Evolutionary conservation across 352 stramenopile genomes (phyloP).

Genomic region (Peronospora destructor): DNA sequence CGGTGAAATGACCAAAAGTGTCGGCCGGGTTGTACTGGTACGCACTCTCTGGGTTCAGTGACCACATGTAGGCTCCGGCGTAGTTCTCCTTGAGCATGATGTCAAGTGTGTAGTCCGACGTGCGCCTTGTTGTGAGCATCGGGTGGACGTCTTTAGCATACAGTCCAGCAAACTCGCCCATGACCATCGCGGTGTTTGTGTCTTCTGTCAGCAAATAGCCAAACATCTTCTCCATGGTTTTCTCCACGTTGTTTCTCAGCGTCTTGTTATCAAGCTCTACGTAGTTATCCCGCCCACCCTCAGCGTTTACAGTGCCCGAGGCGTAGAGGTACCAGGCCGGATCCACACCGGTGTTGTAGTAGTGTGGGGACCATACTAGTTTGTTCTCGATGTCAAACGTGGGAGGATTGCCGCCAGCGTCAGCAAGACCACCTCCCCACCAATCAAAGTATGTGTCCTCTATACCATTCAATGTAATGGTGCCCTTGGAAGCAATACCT

Average conservation of each 20-base stretch:
- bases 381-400: conserved; percentile 41
- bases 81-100: conserved; percentile 43
- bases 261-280: conserved; percentile 42
- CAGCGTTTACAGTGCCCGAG: conserved; percentile 20
- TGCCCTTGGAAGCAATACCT: conserved; percentile 37
- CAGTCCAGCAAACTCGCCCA: conserved; percentile 57
- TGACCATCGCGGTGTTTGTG: conserved; percentile 36
- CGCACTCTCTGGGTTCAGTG: conserved; percentile 59
- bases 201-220: conserved; percentile 43
- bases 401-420: conserved; percentile 32
- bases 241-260: conserved; percentile 41
- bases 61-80: conserved; percentile 68
- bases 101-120: conserved; percentile 56
- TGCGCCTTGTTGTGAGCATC: conserved; percentile 50
- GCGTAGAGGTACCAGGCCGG: conserved; percentile 57
- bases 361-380: conserved; percentile 61
- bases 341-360: conserved; percentile 64
- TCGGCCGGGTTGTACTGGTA: conserved; percentile 68
- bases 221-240: conserved; percentile 61
- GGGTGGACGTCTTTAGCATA: conserved; percentile 48
- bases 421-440: conserved; percentile 54
- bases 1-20: conserved; percentile 43
- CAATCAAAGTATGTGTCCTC: conserved; percentile 47
- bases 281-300: conserved; percentile 19
- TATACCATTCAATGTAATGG: conserved; percentile 26